Evolutionary conservation across 768 basidiomycete species (phyloP).

Genomic region (Tricholoma hemisulphureum): DNA sequence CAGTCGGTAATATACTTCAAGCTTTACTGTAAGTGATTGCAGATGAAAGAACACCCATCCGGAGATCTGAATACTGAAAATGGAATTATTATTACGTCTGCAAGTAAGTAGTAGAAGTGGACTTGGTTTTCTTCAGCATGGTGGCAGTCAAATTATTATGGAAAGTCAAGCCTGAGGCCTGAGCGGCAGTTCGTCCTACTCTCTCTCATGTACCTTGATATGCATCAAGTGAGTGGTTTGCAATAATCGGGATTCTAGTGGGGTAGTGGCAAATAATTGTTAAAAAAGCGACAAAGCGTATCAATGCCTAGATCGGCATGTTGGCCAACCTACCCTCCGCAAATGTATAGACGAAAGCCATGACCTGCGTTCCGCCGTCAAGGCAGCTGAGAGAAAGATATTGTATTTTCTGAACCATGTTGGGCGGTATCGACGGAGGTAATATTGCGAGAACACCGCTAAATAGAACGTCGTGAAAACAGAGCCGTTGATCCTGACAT

Average conservation of each 20-base stretch:
- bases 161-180: too few species aligned
- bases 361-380: conserved; percentile 50
- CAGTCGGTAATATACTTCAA: too few species aligned
- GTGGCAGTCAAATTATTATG: too few species aligned
- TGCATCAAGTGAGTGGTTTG: conserved; percentile 10
- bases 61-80: too few species aligned
- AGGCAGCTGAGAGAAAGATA: conserved; percentile 51
- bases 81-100: too few species aligned
- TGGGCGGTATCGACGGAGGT: conserved; percentile 31
- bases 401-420: conserved; percentile 53
- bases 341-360: conserved; percentile 46
- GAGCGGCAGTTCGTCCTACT: too few species aligned
- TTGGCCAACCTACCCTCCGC: conserved; percentile 39
- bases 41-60: too few species aligned
- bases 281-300: conserved; percentile 17
- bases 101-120: too few species aligned
- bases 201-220: background rate
- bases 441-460: conserved; percentile 1
- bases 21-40: too few species aligned
- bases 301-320: conserved; percentile 40
- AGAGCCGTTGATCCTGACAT: background rate
- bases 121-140: too few species aligned
- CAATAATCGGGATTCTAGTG: conserved; percentile 14
- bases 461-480: conserved; percentile 5
- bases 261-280: conserved; percentile 9